A percentile compares a stretch with the other conserved stretches of the same genome.
phyloP scores from a whole-genome alignment of 176 grass and related monocot genomes.

The Aegilops longissima region DNA sequence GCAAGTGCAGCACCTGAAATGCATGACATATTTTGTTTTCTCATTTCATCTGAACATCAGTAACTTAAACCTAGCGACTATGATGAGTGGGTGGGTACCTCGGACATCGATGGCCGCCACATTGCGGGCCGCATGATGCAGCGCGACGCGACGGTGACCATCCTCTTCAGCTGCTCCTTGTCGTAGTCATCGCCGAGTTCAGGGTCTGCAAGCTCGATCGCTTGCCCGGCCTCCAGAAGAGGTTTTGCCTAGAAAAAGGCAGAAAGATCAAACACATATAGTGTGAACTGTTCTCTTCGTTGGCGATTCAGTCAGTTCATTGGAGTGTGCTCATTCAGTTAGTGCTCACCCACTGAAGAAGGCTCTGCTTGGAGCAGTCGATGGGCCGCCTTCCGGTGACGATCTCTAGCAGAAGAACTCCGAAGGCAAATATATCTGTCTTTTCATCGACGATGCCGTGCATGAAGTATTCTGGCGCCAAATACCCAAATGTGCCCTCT shows the following conservation, averaged over 20 bases:
- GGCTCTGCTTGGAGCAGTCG: conserved; percentile 80
- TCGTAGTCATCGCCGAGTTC: conserved; percentile 62
- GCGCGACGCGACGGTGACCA: conserved; percentile 56
- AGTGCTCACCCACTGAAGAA: conserved; percentile 75
- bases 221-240: conserved; percentile 77
- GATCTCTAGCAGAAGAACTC: conserved; percentile 76
- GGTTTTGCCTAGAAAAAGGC: conserved; percentile 71
- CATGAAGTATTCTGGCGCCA: conserved; percentile 98
- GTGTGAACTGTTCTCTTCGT: not conserved
- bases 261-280: not conserved
- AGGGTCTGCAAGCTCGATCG: conserved; percentile 66
- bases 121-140: conserved; percentile 79
- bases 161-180: conserved; percentile 62
- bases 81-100: conserved; percentile 47
- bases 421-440: conserved; percentile 85
- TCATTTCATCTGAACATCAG: not conserved
- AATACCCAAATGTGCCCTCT: conserved; percentile 96
- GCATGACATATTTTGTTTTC: not conserved
- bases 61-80: not conserved
- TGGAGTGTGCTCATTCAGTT: not conserved
- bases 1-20: conserved; percentile 66
- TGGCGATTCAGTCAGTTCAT: not conserved
- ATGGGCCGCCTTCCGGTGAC: conserved; percentile 81
- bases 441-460: conserved; percentile 93
- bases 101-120: conserved; percentile 77